These are phyloP conservation scores for Penicillium sp. DNA, from an alignment of 2,329 filamentous ascomycete species.

Conservation along the genomic window DNA sequence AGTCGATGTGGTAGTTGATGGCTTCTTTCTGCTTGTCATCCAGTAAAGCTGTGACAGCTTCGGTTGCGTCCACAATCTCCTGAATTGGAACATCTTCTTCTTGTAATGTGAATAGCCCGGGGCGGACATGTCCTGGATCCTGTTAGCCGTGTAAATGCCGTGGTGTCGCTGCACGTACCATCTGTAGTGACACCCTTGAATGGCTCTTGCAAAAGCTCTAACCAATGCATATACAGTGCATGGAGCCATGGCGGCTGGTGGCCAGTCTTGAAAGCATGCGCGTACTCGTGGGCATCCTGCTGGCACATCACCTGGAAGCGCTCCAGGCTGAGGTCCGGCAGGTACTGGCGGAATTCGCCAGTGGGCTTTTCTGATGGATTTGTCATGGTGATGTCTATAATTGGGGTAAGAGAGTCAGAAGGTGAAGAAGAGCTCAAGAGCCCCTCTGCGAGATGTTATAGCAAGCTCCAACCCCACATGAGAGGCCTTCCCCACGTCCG, in stretches of 20 bases:
- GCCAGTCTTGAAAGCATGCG: constrained; percentile 59
- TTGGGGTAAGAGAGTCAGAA: background rate
- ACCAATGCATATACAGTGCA: constrained; percentile 62
- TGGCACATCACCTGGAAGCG: constrained; percentile 65
- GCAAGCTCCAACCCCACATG: constrained; percentile 19
- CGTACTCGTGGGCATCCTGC: constrained; percentile 66
- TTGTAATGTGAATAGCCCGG: constrained; percentile 59
- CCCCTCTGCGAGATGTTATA: constrained; percentile 15
- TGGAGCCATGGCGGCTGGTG: constrained; percentile 69
- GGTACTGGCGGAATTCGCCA: constrained; percentile 57
- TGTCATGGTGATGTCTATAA: constrained; percentile 4
- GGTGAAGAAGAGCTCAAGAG: background rate
- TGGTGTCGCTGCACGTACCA: constrained; percentile 45
- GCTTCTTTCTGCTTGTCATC: constrained; percentile 52
- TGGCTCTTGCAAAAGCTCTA: constrained; percentile 61
- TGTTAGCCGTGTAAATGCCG: constrained; percentile 1
- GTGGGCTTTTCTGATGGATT: constrained; percentile 23
- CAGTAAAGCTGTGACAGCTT: constrained; percentile 51
- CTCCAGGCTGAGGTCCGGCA: constrained; percentile 63
- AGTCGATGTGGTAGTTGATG: constrained; percentile 65
- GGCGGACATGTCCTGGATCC: constrained; percentile 51
- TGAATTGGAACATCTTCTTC: constrained; percentile 66
- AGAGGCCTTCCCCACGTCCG: constrained; percentile 20
- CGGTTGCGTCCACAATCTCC: constrained; percentile 56
- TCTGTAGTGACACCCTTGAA: constrained; percentile 72